phyloP scores from a whole-genome alignment of 1,139 yeast genomes.

The Candida sojae region DNA sequence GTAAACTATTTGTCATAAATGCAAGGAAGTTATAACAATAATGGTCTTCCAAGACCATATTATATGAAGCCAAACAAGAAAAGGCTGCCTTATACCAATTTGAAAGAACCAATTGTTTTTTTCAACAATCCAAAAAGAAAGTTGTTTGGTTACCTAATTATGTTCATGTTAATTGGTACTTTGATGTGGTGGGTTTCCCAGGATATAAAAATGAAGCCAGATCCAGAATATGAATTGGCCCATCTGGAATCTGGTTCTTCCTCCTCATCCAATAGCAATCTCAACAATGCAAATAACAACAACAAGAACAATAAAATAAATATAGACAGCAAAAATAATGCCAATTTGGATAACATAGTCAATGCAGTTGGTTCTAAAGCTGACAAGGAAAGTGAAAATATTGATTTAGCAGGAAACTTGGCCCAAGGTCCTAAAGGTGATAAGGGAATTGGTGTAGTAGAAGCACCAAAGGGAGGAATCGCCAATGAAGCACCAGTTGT shows the following conservation, averaged over 20 bases:
- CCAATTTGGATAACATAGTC: slow-evolving; percentile 14
- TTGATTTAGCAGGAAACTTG: slow-evolving; percentile 43
- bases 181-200: slow-evolving; percentile 41
- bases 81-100: slow-evolving; percentile 35
- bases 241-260: slow-evolving; percentile 10
- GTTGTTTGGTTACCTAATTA: slow-evolving; percentile 37
- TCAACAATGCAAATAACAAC: slow-evolving; percentile 5
- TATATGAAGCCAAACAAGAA: slow-evolving; percentile 47
- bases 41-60: slow-evolving; percentile 51
- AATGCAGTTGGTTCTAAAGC: slow-evolving; percentile 16
- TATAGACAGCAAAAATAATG: slow-evolving; percentile 7
- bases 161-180: slow-evolving; percentile 38
- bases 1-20: slow-evolving; percentile 17
- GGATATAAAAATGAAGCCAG: slow-evolving; percentile 33
- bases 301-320: neutral
- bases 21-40: slow-evolving; percentile 49
- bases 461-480: slow-evolving; percentile 54
- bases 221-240: slow-evolving; percentile 32
- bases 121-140: slow-evolving; percentile 42
- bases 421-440: slow-evolving; percentile 47
- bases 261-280: neutral
- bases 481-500: slow-evolving; percentile 51
- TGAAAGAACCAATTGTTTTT: slow-evolving; percentile 29
- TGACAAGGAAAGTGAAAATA: slow-evolving; percentile 15
- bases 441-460: slow-evolving; percentile 43